Evolutionary conservation across 1,139 yeast species (phyloP).

Genomic region (Candida buenavistaensis): DNA sequence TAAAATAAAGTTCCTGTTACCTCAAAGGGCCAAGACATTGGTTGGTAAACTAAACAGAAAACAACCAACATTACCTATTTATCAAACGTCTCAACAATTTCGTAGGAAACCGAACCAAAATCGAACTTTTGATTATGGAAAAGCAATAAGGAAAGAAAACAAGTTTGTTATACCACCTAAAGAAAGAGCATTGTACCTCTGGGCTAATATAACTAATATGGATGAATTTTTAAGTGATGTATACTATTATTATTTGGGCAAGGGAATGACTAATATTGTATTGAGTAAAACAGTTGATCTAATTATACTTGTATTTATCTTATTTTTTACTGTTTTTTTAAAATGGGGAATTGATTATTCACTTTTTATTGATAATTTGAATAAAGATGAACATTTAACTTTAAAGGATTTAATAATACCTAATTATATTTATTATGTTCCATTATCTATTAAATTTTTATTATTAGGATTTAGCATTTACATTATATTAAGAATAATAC

Average conservation of each 20-base stretch:
- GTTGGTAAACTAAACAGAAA: slow-evolving; percentile 3
- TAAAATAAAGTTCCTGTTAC: slow-evolving; percentile 13
- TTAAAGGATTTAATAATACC: slow-evolving; percentile 53
- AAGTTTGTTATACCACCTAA: slow-evolving; percentile 50
- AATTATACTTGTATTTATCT: slow-evolving; percentile 72
- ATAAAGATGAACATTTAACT: slow-evolving; percentile 23
- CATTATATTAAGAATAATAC: slow-evolving; percentile 58
- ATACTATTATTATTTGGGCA: slow-evolving; percentile 80
- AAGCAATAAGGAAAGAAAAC: slow-evolving; percentile 15
- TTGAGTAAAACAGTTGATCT: slow-evolving; percentile 66
- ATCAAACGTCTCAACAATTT: slow-evolving; percentile 9
- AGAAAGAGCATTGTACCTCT: slow-evolving; percentile 87
- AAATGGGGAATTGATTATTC: slow-evolving; percentile 80
- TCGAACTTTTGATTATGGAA: slow-evolving; percentile 12
- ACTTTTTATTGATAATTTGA: slow-evolving; percentile 25
- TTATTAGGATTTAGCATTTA: slow-evolving; percentile 62
- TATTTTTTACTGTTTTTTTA: slow-evolving; percentile 74
- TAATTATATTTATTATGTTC: slow-evolving; percentile 55
- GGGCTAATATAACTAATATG: slow-evolving; percentile 94
- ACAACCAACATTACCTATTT: slow-evolving; percentile 9
- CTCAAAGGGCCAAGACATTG: slow-evolving; percentile 8
- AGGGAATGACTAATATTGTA: slow-evolving; percentile 78
- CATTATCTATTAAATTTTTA: slow-evolving; percentile 55
- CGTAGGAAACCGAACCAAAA: slow-evolving; percentile 10
- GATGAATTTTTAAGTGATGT: slow-evolving; percentile 83